These are phyloP conservation scores for Leishmania mexicana DNA, from an alignment of 208 protist genomes.

Conservation along the genomic window DNA sequence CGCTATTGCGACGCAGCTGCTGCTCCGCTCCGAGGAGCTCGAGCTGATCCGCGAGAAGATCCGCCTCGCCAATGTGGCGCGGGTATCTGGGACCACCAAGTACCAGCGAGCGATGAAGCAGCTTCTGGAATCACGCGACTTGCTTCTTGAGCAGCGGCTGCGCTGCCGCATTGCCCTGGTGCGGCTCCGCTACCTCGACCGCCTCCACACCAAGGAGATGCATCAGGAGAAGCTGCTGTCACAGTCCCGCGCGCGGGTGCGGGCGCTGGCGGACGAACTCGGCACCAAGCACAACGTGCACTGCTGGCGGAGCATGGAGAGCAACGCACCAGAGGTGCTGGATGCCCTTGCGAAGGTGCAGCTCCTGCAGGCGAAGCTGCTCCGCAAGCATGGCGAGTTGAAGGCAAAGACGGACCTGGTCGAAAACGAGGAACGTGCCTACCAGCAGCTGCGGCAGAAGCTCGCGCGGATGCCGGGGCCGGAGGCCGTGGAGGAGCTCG, in stretches of 20 bases:
- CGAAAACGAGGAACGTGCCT: constrained; percentile 90
- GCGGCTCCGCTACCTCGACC: constrained; percentile 82
- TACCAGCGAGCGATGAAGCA: constrained; percentile 92
- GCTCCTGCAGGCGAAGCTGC: constrained; percentile 95
- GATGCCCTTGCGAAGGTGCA: constrained; percentile 98
- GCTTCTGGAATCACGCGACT: constrained; percentile 87
- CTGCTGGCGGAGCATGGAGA: constrained; percentile 97
- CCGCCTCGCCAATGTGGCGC: constrained; percentile 93
- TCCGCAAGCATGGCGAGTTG: constrained; percentile 96
- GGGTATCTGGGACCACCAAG: constrained; percentile 95
- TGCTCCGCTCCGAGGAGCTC: constrained; percentile 98
- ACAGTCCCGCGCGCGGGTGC: constrained; percentile 87
- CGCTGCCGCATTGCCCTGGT: constrained; percentile 86
- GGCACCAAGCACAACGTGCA: constrained; percentile 98
- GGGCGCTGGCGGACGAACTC: constrained; percentile 96
- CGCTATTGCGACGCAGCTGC: constrained; percentile 96
- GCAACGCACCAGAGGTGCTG: constrained; percentile 93
- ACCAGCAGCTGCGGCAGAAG: constrained; percentile 91
- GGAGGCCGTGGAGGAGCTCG: constrained; percentile 96
- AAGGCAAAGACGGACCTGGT: constrained; percentile 89
- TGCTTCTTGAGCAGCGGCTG: constrained; percentile 92
- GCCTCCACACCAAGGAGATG: constrained; percentile 89
- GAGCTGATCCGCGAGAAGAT: constrained; percentile 97
- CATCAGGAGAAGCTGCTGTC: constrained; percentile 92
- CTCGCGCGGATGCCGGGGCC: constrained; percentile 95